phyloP scores from a whole-genome alignment of 2,329 filamentous ascomycete genomes.

The Hypoxylon sp. region DNA sequence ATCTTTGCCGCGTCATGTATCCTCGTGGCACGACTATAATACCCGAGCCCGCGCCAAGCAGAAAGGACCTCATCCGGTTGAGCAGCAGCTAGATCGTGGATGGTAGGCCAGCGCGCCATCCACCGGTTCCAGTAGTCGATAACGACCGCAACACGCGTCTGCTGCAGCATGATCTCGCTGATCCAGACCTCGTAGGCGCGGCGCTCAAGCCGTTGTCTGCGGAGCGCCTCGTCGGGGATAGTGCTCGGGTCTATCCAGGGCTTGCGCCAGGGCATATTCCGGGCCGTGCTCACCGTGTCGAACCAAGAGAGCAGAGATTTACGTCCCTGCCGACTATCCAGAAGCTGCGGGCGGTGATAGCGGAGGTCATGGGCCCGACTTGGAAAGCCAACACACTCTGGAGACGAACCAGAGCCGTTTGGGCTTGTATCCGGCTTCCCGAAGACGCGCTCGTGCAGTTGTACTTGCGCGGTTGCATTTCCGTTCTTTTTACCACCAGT shows the following conservation, averaged over 20 bases:
- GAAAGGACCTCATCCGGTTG: slow-evolving; percentile 67
- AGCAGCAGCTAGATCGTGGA: slow-evolving; percentile 68
- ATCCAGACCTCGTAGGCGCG: slow-evolving; percentile 77
- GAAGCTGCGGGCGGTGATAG: slow-evolving; percentile 66
- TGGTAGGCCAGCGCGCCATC: slow-evolving; percentile 72
- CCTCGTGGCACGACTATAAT: slow-evolving; percentile 73
- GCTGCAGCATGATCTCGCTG: slow-evolving; percentile 76
- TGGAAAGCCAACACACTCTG: slow-evolving; percentile 39
- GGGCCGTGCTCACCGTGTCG: slow-evolving; percentile 59
- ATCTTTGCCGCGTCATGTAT: slow-evolving; percentile 69
- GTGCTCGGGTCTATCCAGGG: slow-evolving; percentile 64
- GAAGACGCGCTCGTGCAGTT: slow-evolving; percentile 47
- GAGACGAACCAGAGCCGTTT: slow-evolving; percentile 9
- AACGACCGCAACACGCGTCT: slow-evolving; percentile 72
- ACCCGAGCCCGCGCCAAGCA: slow-evolving; percentile 72
- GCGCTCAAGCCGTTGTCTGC: slow-evolving; percentile 59
- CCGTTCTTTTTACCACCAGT: slow-evolving; percentile 27
- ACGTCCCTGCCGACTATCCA: slow-evolving; percentile 56
- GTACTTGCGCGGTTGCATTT: slow-evolving; percentile 27
- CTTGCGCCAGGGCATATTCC: slow-evolving; percentile 72
- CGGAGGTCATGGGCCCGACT: slow-evolving; percentile 53
- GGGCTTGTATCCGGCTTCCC: neutral
- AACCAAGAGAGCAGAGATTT: slow-evolving; percentile 65
- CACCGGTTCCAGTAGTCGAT: slow-evolving; percentile 74
- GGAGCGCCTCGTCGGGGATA: slow-evolving; percentile 53